Evolutionary conservation across 139 green algal species (phyloP).

Genomic region (Tetraselmis striata): DNA sequence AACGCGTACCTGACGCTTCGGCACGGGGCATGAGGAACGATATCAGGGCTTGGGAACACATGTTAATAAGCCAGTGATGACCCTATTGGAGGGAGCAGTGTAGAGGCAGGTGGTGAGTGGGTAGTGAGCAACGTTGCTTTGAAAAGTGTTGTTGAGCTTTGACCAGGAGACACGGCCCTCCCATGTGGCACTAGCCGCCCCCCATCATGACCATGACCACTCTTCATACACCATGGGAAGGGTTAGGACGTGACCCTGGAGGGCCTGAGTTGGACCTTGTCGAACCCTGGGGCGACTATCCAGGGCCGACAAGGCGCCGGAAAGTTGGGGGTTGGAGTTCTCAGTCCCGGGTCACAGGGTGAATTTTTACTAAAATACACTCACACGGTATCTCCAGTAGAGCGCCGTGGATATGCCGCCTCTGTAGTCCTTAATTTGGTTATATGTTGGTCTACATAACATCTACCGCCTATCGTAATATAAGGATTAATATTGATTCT

Average conservation of each 20-base stretch:
- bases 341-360: too few relatives aligned
- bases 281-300: too few relatives aligned
- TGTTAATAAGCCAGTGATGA: background rate
- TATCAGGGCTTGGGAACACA: background rate
- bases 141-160: background rate
- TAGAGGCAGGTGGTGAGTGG: background rate
- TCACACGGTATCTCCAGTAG: too few relatives aligned
- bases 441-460: too few relatives aligned
- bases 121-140: background rate
- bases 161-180: background rate
- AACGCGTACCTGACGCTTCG: background rate
- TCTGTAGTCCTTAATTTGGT: too few relatives aligned
- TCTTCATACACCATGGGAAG: background rate
- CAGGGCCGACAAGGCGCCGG: too few relatives aligned
- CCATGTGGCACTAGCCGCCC: background rate
- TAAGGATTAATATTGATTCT: too few relatives aligned
- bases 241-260: background rate
- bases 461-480: too few relatives aligned
- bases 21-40: background rate
- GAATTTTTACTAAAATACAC: too few relatives aligned
- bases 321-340: too few relatives aligned
- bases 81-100: background rate
- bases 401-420: too few relatives aligned
- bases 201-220: background rate
- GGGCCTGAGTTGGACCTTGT: too few relatives aligned